Evolutionary conservation across 2,329 filamentous ascomycete species (phyloP), one percentile per base, ranked within the genome.

Genomic region (Coniochaeta sp.): DNA sequence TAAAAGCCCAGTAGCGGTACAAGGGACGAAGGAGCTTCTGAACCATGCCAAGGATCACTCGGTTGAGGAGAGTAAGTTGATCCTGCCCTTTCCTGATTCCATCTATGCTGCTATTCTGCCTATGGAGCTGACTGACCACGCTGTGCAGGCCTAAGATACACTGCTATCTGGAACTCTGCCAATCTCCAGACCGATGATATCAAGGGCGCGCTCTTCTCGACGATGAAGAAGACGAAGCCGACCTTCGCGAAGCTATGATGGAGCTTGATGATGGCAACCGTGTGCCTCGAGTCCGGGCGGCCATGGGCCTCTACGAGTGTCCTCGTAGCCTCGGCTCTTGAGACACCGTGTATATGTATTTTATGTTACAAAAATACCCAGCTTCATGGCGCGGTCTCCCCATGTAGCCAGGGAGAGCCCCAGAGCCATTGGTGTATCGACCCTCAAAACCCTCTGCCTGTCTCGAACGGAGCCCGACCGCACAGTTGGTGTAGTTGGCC

Each of bases 1-100:
- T 19, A 97, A 97, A 82, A 95, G 90, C 69, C 93, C 93, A 0
- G 87, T 98, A 24, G 92, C 91, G 1, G 89, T 93, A 64, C 85
- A 91, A 77, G 88, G 90, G 6, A 96, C 92, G 9, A 96, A 96
- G 78, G 89, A 95, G 76, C 75, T 96, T 63, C 71, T 96, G 70
- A 92, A 95, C 73, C 91, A 88, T 70, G 89, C 88, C 36, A 82
- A 90, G 67, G 93, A 96, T 72, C 85, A 92, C 71, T 80, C 81
- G 1, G 85, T 96, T 31, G 84, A 83, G 54, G 91, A 96, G 66
- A 91, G 88, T 88, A 72, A 70, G 83, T 80, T 24, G 38, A n/a
- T 40, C 38, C 38, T 4, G 11, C 3, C 52, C 60, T 22, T n/a
- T n/a, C 24, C 57, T 33, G 52, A 26, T 58, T 55, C 33, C 44